These are phyloP conservation scores for Boletus insuetus DNA, from an alignment of 768 basidiomycete species.

Conservation along the genomic window DNA sequence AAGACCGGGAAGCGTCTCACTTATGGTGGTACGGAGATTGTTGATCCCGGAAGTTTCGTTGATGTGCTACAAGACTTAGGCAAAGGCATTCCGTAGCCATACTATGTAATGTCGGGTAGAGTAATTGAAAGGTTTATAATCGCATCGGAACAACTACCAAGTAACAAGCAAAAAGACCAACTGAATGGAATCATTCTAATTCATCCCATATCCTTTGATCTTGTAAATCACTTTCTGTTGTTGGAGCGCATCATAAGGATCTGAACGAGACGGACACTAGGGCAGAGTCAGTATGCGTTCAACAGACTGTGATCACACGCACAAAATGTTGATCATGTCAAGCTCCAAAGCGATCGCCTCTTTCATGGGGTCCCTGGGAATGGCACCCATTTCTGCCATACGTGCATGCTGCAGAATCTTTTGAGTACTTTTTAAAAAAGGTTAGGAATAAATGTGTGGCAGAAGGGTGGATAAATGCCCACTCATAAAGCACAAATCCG, in stretches of 20 bases:
- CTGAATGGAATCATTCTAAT: not conserved
- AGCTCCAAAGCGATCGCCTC: constrained; percentile 79
- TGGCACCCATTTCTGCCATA: constrained; percentile 62
- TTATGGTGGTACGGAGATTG: constrained; percentile 94
- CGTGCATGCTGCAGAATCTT: constrained; percentile 79
- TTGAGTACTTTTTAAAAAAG: constrained; percentile 52
- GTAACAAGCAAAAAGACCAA: not conserved
- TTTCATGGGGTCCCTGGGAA: constrained; percentile 70
- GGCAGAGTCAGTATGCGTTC: constrained; percentile 11
- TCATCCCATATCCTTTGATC: not conserved
- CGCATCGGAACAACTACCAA: constrained; percentile 11
- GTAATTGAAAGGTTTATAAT: not conserved
- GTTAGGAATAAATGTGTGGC: not conserved
- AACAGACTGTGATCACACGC: constrained; percentile 23
- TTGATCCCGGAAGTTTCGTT: constrained; percentile 87
- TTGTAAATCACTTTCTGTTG: constrained; percentile 48
- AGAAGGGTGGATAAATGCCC: constrained; percentile 23
- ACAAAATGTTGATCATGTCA: constrained; percentile 92
- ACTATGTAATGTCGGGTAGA: constrained; percentile 19
- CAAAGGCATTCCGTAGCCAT: constrained; percentile 33
- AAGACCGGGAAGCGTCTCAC: constrained; percentile 82
- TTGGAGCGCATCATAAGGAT: constrained; percentile 66
- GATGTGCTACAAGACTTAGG: constrained; percentile 65
- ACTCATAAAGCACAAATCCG: constrained; percentile 88
- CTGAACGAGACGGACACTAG: constrained; percentile 77